Evolutionary conservation across 768 basidiomycete species (phyloP).

Genomic region (Suillus brevipes): DNA sequence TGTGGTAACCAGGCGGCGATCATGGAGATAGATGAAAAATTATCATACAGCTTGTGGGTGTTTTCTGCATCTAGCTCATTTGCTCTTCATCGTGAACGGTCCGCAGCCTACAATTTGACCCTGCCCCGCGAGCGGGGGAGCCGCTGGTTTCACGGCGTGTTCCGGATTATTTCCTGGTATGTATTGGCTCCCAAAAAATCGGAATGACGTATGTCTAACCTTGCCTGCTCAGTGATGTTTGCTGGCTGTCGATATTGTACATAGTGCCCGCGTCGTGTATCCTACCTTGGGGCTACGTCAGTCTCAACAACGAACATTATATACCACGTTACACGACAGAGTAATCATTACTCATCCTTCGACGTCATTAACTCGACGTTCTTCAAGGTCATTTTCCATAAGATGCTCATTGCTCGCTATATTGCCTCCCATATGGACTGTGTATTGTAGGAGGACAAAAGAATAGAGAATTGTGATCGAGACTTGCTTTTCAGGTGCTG

Average conservation of each 20-base stretch:
- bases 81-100: constrained; percentile 1
- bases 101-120: constrained; percentile 96
- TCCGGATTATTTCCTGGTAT: constrained; percentile 90
- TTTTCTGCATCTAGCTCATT: constrained; percentile 3
- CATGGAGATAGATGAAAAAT: constrained; percentile 99
- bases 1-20: constrained; percentile 99
- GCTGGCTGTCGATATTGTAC: constrained; percentile 22
- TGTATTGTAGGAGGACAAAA: constrained; percentile 6
- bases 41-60: constrained; percentile 90
- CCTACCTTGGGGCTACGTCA: constrained; percentile 13
- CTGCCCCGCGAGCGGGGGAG: constrained; percentile 97
- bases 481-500: background rate
- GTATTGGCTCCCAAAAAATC: constrained; percentile 24
- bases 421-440: background rate
- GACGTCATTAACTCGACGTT: background rate
- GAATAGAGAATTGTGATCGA: background rate
- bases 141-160: constrained; percentile 95
- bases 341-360: constrained; percentile 11
- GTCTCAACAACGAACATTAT: constrained; percentile 15
- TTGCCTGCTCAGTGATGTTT: constrained; percentile 20
- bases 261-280: constrained; percentile 26
- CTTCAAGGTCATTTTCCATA: constrained; percentile 2
- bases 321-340: constrained; percentile 18
- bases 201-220: constrained; percentile 1
- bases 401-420: constrained; percentile 3